phyloP scores from a whole-genome alignment of 1,139 yeast species.

The Geotrichum australiense region DNA sequence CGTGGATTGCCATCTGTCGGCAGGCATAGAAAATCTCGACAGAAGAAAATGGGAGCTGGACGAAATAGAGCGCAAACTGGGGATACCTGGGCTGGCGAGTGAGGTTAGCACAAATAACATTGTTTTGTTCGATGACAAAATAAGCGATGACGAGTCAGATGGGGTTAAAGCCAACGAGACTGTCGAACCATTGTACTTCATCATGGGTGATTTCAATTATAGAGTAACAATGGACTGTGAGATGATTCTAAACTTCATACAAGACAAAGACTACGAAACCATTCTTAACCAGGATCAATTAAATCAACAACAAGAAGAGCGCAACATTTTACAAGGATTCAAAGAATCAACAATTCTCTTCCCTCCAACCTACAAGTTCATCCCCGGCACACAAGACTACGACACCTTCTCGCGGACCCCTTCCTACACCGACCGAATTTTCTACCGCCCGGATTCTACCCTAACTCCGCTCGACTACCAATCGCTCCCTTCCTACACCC shows the following conservation, averaged over 20 bases:
- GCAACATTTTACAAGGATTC: slow-evolving; percentile 54
- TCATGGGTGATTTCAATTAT: slow-evolving; percentile 74
- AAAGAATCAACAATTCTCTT: slow-evolving; percentile 58
- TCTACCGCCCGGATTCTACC: slow-evolving; percentile 29
- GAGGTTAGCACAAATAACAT: slow-evolving; percentile 19
- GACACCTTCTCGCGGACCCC: slow-evolving; percentile 56
- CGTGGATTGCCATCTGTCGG: slow-evolving; percentile 61
- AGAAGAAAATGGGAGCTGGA: slow-evolving; percentile 41
- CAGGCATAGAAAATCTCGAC: slow-evolving; percentile 51
- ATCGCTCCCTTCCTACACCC: slow-evolving; percentile 33
- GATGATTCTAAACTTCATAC: slow-evolving; percentile 40
- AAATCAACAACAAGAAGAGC: slow-evolving; percentile 44
- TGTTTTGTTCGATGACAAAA: slow-evolving; percentile 5
- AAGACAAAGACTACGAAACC: slow-evolving; percentile 40
- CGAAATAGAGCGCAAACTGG: slow-evolving; percentile 35
- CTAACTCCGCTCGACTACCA: slow-evolving; percentile 22
- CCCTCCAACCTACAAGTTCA: slow-evolving; percentile 67
- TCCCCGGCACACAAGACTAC: slow-evolving; percentile 36
- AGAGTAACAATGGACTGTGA: slow-evolving; percentile 46
- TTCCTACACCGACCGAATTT: slow-evolving; percentile 72
- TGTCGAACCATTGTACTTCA: slow-evolving; percentile 35
- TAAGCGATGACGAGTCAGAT: slow-evolving; percentile 14
- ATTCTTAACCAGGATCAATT: slow-evolving; percentile 57
- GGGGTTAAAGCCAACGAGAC: not conserved
- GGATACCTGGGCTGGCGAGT: slow-evolving; percentile 22